Evolutionary conservation across 2,329 filamentous ascomycete species (phyloP).

Genomic region (Colletotrichum gigasporum): DNA sequence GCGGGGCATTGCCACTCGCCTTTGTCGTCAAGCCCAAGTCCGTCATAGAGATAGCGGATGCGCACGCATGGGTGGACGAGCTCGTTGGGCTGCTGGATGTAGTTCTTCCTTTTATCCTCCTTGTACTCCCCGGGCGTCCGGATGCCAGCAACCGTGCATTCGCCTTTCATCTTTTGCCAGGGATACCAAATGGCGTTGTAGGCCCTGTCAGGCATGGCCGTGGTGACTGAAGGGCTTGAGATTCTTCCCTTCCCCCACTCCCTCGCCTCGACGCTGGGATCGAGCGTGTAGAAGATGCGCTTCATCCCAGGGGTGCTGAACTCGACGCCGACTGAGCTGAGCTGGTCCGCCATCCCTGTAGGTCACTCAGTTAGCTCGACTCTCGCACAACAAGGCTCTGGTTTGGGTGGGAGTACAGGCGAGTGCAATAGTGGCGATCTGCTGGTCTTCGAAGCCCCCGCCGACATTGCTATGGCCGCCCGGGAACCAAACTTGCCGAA

Average conservation of each 20-base stretch:
- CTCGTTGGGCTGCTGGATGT: conserved; percentile 35
- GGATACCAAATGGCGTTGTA: conserved; percentile 16
- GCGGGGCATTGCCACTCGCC: conserved; percentile 36
- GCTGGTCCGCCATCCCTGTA: conserved; percentile 37
- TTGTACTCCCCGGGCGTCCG: conserved; percentile 38
- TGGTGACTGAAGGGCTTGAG: conserved; percentile 24
- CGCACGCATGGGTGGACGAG: conserved; percentile 43
- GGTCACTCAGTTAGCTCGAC: neutral
- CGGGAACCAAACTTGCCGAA: conserved; percentile 59
- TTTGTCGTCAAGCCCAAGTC: conserved; percentile 40
- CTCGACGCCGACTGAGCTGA: conserved; percentile 35
- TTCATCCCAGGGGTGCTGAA: conserved; percentile 35
- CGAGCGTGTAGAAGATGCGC: conserved; percentile 32
- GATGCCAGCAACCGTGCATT: conserved; percentile 6
- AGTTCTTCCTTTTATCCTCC: conserved; percentile 19
- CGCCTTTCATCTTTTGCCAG: neutral
- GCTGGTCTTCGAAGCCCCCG: conserved; percentile 57
- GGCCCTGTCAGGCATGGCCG: conserved; percentile 16
- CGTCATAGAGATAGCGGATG: conserved; percentile 42
- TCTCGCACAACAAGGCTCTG: fast-evolving
- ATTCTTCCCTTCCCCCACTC: conserved; percentile 35
- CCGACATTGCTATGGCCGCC: conserved; percentile 70
- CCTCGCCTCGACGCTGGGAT: conserved; percentile 16
- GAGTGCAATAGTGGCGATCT: conserved; percentile 36
- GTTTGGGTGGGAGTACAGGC: conserved; percentile 25